Percentiles rank a stretch among this genome's conserved stretches.
Conservation (phyloP, 306 rosid species). For the Rubus idaeus region DNA sequence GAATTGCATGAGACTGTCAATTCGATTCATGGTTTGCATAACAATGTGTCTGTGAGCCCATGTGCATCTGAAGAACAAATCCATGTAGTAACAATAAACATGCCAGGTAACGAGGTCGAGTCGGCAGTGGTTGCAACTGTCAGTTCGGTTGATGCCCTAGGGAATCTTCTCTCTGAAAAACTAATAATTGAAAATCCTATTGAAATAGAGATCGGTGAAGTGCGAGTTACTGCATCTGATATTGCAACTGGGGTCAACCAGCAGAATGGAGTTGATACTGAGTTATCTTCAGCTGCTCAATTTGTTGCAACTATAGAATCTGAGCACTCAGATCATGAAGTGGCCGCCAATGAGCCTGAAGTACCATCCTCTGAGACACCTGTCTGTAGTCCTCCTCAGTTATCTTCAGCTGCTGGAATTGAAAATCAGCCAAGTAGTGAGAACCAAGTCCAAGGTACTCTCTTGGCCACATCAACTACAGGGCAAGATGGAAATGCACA, state of each 20-base stretch:
- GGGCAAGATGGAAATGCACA: constrained; percentile 24
- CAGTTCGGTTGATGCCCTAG: constrained; percentile 15
- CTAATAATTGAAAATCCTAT: constrained; percentile 17
- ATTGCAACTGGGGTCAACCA: constrained; percentile 29
- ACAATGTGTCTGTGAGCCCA: constrained; percentile 12
- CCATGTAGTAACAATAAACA: constrained; percentile 13
- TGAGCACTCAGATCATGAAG: constrained; percentile 20
- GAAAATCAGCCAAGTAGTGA: constrained; percentile 25
- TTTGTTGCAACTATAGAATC: constrained; percentile 15
- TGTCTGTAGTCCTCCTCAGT: neutral
- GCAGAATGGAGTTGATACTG: constrained; percentile 37
- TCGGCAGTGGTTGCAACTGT: constrained; percentile 20
- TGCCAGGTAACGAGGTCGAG: constrained; percentile 30
- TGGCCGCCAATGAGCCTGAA: neutral
- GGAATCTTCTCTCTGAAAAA: constrained; percentile 31
- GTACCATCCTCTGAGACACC: constrained; percentile 34
- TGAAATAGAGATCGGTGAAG: constrained; percentile 26
- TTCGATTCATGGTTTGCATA: constrained; percentile 21
- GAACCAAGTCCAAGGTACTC: constrained; percentile 22
- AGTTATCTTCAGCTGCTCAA: neutral
- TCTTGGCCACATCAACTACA: constrained; percentile 15
- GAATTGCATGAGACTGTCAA: constrained; percentile 18
- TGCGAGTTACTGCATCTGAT: constrained; percentile 21
- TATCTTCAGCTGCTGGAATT: constrained; percentile 26
- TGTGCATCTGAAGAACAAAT: constrained; percentile 11